phyloP scores from a whole-genome alignment of 805 yeast genomes.

The Yamadazyma ubonensis region DNA sequence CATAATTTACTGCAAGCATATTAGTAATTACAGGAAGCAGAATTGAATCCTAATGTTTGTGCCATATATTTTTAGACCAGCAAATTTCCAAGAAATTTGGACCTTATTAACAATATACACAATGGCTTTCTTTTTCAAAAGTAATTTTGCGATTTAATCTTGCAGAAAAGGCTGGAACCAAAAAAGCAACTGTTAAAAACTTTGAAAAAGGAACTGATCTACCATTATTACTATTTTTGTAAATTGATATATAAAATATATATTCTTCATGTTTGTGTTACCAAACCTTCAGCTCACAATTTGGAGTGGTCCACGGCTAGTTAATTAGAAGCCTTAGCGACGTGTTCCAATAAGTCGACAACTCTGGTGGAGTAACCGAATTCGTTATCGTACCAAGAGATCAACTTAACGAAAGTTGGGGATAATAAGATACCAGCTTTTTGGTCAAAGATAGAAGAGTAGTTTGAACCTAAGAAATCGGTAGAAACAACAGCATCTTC shows the following conservation, averaged over 20 bases:
- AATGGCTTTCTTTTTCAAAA: too few relatives aligned
- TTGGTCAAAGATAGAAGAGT: constrained; percentile 88
- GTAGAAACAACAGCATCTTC: constrained; percentile 90
- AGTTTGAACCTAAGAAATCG: constrained; percentile 80
- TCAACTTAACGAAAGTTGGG: constrained; percentile 85
- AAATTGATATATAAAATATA: background rate
- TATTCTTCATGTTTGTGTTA: background rate
- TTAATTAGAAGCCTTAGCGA: constrained; percentile 51
- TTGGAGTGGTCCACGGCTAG: constrained; percentile 18
- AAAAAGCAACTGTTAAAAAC: too few relatives aligned
- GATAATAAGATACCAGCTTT: constrained; percentile 87
- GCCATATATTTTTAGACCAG: too few relatives aligned
- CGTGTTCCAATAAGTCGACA: constrained; percentile 81
- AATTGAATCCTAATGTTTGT: too few relatives aligned
- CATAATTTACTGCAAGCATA: too few relatives aligned
- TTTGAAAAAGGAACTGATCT: background rate
- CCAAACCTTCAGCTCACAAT: constrained; percentile 10
- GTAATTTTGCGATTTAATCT: too few relatives aligned
- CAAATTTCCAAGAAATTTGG: too few relatives aligned
- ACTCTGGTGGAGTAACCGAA: constrained; percentile 96
- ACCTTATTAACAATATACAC: too few relatives aligned
- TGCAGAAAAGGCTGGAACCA: too few relatives aligned
- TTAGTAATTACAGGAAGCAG: too few relatives aligned
- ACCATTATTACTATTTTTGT: background rate
- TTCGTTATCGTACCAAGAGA: constrained; percentile 96